Percentiles rank a stretch among this genome's conserved stretches.
Evolutionary conservation across 352 stramenopile species (phyloP).

Genomic region (Pythium brassicae): DNA sequence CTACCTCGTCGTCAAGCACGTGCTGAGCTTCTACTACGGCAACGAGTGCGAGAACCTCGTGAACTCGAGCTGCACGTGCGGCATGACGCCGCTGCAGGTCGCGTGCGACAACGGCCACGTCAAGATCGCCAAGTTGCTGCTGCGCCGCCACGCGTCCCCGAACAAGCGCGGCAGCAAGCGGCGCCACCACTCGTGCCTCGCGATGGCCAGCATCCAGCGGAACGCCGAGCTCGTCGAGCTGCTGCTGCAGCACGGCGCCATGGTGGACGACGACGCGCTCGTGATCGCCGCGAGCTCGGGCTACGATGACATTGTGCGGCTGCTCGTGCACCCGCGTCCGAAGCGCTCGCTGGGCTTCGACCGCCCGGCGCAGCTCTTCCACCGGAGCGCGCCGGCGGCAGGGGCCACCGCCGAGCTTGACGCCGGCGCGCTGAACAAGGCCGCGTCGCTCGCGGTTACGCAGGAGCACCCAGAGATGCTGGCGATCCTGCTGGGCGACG

Average conservation of each 20-base stretch:
- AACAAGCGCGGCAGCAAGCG: conserved; percentile 42
- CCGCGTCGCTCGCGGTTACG: conserved; percentile 41
- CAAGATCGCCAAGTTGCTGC: conserved; percentile 56
- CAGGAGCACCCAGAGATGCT: conserved; percentile 40
- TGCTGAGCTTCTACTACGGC: conserved; percentile 63
- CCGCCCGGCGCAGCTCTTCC: conserved; percentile 20
- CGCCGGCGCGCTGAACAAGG: conserved; percentile 29
- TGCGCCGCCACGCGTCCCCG: conserved; percentile 50
- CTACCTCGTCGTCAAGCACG: conserved; percentile 59
- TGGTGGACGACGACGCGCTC: conserved; percentile 58
- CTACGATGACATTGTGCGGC: conserved; percentile 32
- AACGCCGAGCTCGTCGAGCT: conserved; percentile 46
- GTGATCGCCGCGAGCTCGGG: conserved; percentile 36
- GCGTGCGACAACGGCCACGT: conserved; percentile 49
- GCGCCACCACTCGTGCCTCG: conserved; percentile 41
- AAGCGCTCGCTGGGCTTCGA: conserved; percentile 16
- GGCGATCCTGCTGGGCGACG: conserved; percentile 44
- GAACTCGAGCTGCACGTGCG: conserved; percentile 60
- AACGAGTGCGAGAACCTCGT: conserved; percentile 57
- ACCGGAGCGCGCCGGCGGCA: conserved; percentile 14
- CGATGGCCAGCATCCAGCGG: conserved; percentile 40
- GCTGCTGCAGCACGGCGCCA: conserved; percentile 55
- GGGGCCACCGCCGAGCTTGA: conserved; percentile 42
- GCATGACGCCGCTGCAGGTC: conserved; percentile 68
- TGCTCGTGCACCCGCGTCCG: conserved; percentile 26